Evolutionary conservation across 768 basidiomycete genomes (phyloP), one percentile per base, ranked within the genome.

Genomic region (Mycena galericulata): DNA sequence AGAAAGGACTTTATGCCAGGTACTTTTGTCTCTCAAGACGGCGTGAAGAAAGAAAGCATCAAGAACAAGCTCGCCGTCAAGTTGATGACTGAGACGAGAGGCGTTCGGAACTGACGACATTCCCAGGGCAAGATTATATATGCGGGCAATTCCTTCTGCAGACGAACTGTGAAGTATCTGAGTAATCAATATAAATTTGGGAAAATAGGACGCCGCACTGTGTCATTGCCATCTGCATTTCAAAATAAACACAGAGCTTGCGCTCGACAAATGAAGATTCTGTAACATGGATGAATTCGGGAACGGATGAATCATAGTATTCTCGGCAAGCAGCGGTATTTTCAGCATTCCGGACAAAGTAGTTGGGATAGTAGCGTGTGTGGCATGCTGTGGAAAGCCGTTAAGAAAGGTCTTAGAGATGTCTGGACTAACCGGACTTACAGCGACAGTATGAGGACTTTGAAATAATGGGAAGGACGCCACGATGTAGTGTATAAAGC

Each of bases 281-380:
- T 0, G 64, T 58, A 22, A 65, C 64, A 32, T 65, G 64, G 12
- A 65, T 65, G 22, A 50, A 58, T 4, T 50, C 11, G 1, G 49
- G 64, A 30, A 65, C 20, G 2, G n/a, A 24, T 8, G 49, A 18
- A 9, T 29, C 14, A 14, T 65, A 65, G 27, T 65, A 65, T 41
- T 50, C 47, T 10, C 63, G 46, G 0, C 4, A n/a, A 29, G 26
- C 10, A 17, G 11, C 26, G 2, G 29, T 11, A 24, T 65, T 38
- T 7, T n/a, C 20, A 17, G 63, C 63, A 15, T 55, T 22, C 15
- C 41, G 22, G 2, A 65, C 63, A 22, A 38, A 65, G 18, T 65
- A 65, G 29, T 57, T 65, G 1, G 43, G 55, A 22, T 49, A 58
- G 20, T 57, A 65, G 20, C 43, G 62, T 10, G 60, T 62, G 12